Evolutionary conservation across 768 basidiomycete species (phyloP).

Genomic region (Lactifluus echinatus): DNA sequence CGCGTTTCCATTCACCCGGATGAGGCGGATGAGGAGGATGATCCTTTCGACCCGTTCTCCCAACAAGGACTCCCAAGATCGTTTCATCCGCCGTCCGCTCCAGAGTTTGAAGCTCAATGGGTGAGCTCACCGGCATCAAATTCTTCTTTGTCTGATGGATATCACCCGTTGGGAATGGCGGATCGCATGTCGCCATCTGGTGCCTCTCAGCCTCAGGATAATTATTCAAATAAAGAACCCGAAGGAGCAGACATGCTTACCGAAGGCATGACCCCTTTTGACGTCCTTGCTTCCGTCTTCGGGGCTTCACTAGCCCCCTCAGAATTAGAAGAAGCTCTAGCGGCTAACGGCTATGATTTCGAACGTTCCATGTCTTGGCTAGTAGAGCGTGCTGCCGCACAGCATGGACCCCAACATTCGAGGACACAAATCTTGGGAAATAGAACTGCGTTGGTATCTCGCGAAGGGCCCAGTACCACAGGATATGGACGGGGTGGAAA

Average conservation of each 20-base stretch:
- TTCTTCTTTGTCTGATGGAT: constrained; percentile 45
- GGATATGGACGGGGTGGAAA: constrained; percentile 36
- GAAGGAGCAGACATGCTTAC: constrained; percentile 57
- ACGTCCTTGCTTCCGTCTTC: constrained; percentile 91
- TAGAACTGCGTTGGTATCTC: constrained; percentile 56
- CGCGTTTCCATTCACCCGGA: constrained; percentile 53
- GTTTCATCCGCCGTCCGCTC: constrained; percentile 54
- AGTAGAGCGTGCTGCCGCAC: constrained; percentile 59
- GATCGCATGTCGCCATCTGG: constrained; percentile 18
- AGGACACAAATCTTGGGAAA: constrained; percentile 57
- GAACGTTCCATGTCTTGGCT: constrained; percentile 94
- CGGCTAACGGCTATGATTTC: constrained; percentile 86
- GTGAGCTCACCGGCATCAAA: constrained; percentile 45
- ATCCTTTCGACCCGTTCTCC: constrained; percentile 75
- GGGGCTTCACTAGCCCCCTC: constrained; percentile 82
- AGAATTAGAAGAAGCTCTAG: constrained; percentile 89
- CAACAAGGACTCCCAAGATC: constrained; percentile 41
- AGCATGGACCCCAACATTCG: constrained; percentile 34
- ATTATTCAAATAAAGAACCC: constrained; percentile 31
- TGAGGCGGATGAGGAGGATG: constrained; percentile 68
- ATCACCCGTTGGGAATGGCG: constrained; percentile 22
- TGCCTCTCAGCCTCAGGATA: constrained; percentile 15
- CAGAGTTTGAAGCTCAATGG: constrained; percentile 55
- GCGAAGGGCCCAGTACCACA: constrained; percentile 34
- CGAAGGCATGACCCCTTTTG: constrained; percentile 96